Evolutionary conservation across 2,329 filamentous ascomycete genomes (phyloP).

Genomic region (Hymenoscyphus linearis): DNA sequence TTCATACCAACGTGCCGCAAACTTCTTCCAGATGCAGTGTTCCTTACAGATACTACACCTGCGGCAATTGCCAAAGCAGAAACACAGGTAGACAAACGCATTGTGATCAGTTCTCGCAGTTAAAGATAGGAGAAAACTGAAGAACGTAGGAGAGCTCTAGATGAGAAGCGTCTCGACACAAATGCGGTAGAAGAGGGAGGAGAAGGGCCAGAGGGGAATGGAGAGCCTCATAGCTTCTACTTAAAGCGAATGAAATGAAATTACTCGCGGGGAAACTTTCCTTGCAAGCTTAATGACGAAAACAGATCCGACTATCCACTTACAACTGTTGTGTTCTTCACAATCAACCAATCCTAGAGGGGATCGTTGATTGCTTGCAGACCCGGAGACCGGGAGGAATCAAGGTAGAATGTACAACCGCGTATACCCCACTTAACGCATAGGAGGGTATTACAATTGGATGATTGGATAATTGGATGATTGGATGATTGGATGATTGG

Average conservation of each 20-base stretch:
- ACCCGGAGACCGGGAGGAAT: background rate
- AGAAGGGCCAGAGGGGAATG: background rate
- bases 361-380: background rate
- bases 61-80: constrained; percentile 19
- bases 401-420: background rate
- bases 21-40: constrained; percentile 19
- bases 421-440: background rate
- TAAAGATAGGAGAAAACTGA: background rate
- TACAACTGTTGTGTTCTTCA: background rate
- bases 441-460: background rate
- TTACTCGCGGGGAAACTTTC: background rate
- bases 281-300: background rate
- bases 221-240: background rate
- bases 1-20: constrained; percentile 22
- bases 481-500: no score
- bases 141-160: background rate
- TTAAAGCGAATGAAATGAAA: background rate
- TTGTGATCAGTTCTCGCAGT: constrained; percentile 6
- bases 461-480: background rate
- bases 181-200: background rate
- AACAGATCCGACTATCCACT: background rate
- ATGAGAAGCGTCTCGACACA: background rate
- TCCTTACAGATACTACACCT: constrained; percentile 15
- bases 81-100: constrained; percentile 22
- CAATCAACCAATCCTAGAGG: background rate